Base-by-base conservation (phyloP, 2,329 filamentous ascomycete genomes). In the Xylariaceae sp. region DNA sequence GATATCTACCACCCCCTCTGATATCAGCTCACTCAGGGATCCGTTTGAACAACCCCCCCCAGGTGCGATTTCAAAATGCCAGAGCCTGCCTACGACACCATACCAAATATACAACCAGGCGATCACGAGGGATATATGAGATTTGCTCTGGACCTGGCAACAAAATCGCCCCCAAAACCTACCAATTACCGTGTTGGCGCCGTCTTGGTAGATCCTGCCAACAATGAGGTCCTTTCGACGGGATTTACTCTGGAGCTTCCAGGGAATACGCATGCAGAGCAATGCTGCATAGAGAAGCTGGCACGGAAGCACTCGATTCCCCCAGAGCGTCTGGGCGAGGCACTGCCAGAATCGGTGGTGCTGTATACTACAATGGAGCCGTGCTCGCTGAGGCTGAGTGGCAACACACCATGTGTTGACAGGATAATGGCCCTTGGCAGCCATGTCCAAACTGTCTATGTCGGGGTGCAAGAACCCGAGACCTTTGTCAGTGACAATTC, bases 321-420 rank as follows among this genome's bases (percentile, higher is more conserved):
- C 0, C 80, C 84, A 48, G 74, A 76, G 36, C 58, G 64, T 0
- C 70, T 88, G 4, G 63, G 62, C 11, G 55, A 66, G 13, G 62
- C 70, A 11, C 54, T 83, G 6, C 70, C 76, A 0, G 62, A 70
- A 23, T 64, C 75, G 1, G 66, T 75, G 2, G 71, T 77, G 3
- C 73, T 98, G 9, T 97, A 96, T 62, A 96, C 94, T 1, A 96
- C 89, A 1, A 88, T 98, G 71, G 92, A 92, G 61, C 87, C 87
- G 1, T 94, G 87, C 59, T 83, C 76, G 37, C 70, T 81, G 53
- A 71, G 87, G 27, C 66, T 88, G 36, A 87, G 81, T 53, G 85
- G 85, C 3, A 88, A 89, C 55, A 54, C 77, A 38, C 73, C 85
- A 0, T 94, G 92, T 55, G 84, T 87, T 6, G 78, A 95, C 52